phyloP scores from a whole-genome alignment of 2,329 filamentous ascomycete species.

The Amauroascus verrucosus region DNA sequence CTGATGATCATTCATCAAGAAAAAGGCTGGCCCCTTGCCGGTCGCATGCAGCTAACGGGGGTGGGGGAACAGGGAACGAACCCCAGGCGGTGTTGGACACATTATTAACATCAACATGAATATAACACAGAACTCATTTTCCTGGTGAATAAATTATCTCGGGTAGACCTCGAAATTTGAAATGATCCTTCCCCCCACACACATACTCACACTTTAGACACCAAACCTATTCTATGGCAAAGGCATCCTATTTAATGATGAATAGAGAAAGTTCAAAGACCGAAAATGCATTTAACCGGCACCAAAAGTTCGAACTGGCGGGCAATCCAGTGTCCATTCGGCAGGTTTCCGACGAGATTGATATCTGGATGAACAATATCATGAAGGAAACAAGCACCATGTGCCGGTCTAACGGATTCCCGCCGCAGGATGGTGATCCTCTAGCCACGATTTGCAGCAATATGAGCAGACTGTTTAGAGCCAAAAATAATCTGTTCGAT shows the following conservation, averaged over 20 bases:
- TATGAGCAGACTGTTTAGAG: background rate
- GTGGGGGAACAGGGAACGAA: background rate
- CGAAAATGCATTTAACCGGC: background rate
- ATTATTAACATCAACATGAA: background rate
- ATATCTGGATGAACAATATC: conserved; percentile 4
- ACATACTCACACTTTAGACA: background rate
- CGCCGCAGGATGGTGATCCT: background rate
- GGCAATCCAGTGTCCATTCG: conserved; percentile 1
- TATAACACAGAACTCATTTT: background rate
- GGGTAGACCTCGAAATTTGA: background rate
- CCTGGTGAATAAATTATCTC: background rate
- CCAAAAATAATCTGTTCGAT: conserved; percentile 2
- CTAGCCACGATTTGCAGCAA: background rate
- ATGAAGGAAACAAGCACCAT: background rate
- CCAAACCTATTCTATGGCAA: background rate
- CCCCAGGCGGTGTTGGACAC: background rate
- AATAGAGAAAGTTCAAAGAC: background rate
- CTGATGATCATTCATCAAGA: background rate
- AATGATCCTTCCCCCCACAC: background rate
- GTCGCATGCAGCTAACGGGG: conserved; percentile 1
- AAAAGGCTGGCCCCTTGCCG: background rate
- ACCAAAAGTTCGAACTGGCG: background rate
- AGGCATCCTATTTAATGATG: background rate
- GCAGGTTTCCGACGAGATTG: conserved; percentile 6
- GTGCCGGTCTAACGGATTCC: background rate